Conservation (phyloP, 2,329 filamentous ascomycete species). For the Alternaria sp. region DNA sequence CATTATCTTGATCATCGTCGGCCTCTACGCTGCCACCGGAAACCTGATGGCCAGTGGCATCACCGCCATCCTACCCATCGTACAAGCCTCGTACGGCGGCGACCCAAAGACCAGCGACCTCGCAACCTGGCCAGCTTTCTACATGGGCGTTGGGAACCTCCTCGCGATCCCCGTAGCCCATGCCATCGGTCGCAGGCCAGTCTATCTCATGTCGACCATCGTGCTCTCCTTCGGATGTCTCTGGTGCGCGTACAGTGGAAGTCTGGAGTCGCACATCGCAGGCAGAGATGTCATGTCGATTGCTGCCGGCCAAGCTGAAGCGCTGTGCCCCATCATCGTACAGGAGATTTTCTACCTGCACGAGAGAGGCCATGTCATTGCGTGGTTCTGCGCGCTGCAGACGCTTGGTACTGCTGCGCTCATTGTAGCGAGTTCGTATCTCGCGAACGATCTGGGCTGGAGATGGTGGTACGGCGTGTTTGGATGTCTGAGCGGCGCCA, state of each 20-base stretch:
- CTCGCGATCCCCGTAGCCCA: slow-evolving; percentile 16
- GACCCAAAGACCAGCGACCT: slow-evolving; percentile 14
- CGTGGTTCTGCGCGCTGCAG: slow-evolving; percentile 19
- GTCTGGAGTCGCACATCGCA: slow-evolving; percentile 14
- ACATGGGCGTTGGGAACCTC: slow-evolving; percentile 18
- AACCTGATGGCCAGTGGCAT: slow-evolving; percentile 19
- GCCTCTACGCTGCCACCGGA: slow-evolving; percentile 14
- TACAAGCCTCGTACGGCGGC: slow-evolving; percentile 6
- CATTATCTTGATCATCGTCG: slow-evolving; percentile 15
- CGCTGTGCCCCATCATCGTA: slow-evolving; percentile 14
- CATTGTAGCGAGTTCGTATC: slow-evolving; percentile 15
- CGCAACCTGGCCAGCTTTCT: slow-evolving; percentile 18
- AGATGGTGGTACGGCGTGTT: slow-evolving; percentile 21
- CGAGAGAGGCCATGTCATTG: slow-evolving; percentile 14
- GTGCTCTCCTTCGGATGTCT: slow-evolving; percentile 13
- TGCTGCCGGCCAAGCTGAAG: slow-evolving; percentile 18
- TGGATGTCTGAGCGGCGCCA: slow-evolving; percentile 8
- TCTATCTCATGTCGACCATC: slow-evolving; percentile 15
- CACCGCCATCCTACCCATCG: slow-evolving; percentile 13
- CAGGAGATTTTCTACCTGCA: slow-evolving; percentile 18
- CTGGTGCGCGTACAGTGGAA: slow-evolving; percentile 14
- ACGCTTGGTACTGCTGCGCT: slow-evolving; percentile 14
- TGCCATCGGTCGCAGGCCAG: slow-evolving; percentile 14
- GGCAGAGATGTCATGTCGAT: slow-evolving; percentile 18
- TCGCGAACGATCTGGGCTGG: slow-evolving; percentile 16